phyloP scores from a whole-genome alignment of 2,329 filamentous ascomycete genomes.

The Xylaria sp. region DNA sequence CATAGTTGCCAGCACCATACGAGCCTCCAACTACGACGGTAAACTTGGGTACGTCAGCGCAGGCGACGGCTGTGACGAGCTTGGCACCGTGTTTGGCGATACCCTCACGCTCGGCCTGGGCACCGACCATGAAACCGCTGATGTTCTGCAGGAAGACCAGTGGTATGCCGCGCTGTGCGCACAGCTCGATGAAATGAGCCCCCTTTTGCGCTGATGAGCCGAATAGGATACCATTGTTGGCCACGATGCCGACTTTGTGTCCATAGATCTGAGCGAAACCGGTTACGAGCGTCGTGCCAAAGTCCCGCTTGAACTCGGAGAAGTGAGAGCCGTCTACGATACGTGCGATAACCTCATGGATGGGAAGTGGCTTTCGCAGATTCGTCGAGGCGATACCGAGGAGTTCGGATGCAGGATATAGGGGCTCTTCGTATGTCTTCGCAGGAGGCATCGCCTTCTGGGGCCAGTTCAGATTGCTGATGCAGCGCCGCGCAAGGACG shows the following conservation, averaged over 20 bases:
- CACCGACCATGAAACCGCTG: conserved; percentile 95
- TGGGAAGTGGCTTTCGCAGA: conserved; percentile 76
- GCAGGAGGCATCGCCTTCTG: conserved; percentile 38
- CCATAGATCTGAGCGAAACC: conserved; percentile 89
- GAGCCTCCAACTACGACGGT: conserved; percentile 92
- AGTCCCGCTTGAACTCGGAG: conserved; percentile 89
- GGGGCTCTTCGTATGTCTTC: conserved; percentile 61
- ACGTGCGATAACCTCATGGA: conserved; percentile 85
- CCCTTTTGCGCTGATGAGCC: conserved; percentile 85
- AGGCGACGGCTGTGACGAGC: conserved; percentile 90
- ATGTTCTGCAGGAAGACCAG: conserved; percentile 96
- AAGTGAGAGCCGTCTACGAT: conserved; percentile 89
- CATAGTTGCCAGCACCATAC: conserved; percentile 94
- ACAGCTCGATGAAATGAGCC: conserved; percentile 94
- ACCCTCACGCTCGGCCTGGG: conserved; percentile 84
- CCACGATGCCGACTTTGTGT: conserved; percentile 84
- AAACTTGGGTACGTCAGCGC: conserved; percentile 91
- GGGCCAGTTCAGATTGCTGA: conserved; percentile 89
- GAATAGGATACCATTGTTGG: conserved; percentile 95
- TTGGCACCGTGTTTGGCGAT: conserved; percentile 98
- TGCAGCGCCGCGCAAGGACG: conserved; percentile 73
- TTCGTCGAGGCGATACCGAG: conserved; percentile 87
- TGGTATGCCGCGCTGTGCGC: conserved; percentile 81
- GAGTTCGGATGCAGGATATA: conserved; percentile 75
- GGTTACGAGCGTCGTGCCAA: conserved; percentile 83